Percentiles rank a stretch among this genome's conserved stretches.
Conservation (phyloP, 345 rosid species). For the Corymbia maculata region DNA sequence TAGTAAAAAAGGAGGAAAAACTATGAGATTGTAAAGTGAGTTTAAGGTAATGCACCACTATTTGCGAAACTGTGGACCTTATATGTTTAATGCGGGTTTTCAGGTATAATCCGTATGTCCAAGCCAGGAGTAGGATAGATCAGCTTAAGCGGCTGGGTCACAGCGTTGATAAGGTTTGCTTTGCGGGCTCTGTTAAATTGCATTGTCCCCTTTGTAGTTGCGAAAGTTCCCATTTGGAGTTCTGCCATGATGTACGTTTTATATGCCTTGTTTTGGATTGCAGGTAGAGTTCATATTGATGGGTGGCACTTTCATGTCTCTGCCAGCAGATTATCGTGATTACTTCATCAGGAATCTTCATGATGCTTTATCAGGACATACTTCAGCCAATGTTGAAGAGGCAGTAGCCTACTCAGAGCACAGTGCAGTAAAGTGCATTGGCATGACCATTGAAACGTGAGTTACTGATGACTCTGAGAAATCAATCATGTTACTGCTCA, state of each 20-base stretch:
- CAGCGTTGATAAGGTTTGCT: constrained; percentile 85
- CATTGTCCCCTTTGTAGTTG: neutral
- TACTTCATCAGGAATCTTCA: constrained; percentile 92
- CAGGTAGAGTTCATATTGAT: constrained; percentile 98
- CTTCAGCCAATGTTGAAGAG: constrained; percentile 91
- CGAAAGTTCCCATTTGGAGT: neutral
- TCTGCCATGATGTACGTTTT: neutral
- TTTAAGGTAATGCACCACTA: neutral
- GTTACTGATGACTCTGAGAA: constrained; percentile 2
- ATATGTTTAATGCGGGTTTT: neutral
- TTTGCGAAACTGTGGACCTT: neutral
- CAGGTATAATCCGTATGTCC: constrained; percentile 96
- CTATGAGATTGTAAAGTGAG: neutral
- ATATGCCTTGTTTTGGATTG: neutral
- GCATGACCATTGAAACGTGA: constrained; percentile 99
- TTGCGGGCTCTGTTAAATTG: neutral
- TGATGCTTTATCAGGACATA: constrained; percentile 94
- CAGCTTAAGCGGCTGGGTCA: constrained; percentile 98
- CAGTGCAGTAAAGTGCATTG: constrained; percentile 87
- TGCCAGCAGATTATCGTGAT: constrained; percentile 94
- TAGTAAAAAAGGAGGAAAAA: neutral
- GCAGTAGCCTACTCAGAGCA: constrained; percentile 97
- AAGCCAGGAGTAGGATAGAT: constrained; percentile 97
- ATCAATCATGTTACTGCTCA: neutral
- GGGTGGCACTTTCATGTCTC: constrained; percentile 98